Evolutionary conservation across 352 stramenopile genomes (phyloP), one percentile per base, ranked within the genome.

Genomic region (Globisporangium cystogenes): DNA sequence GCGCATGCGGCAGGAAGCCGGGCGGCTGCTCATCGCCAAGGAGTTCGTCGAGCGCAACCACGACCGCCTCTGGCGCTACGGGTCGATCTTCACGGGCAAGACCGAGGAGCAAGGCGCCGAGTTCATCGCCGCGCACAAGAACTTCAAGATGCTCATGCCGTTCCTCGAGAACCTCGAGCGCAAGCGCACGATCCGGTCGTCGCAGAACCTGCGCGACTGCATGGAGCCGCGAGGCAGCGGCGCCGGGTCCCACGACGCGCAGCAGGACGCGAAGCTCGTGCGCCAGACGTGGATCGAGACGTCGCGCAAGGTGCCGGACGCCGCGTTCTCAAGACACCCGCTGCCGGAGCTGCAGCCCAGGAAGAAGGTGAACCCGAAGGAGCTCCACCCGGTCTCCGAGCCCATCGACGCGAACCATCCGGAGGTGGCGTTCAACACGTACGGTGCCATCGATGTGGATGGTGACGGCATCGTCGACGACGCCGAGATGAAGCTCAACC

Each of bases 41-140:
- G 76, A 88, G 64, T 88, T 88, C 44, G 57, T 86, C 21, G 67
- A 88, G 53, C 74, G 74, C 47, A 88, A 88, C 64, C 70, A 82
- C 26, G 74, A 72, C 23, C 72, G 74, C 7, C 51, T 88, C 11
- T 86, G 77, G 74, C 72, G 74, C 7, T 88, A 86, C 51, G 77
- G 74, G 24, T 66, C 70, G 18, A 67, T 82, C n/a, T 88, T 88
- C 65, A 68, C 74, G 3, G 68, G 70, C 33, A 86, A 83, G 60
- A 76, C 67, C 35, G 62, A 84, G 26, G 59, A 76, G 14, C 70
- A 88, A 51, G 68, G 70, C n/a, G 70, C 72, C 33, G 65, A 82
- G 55, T 83, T 79, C 53, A 84, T 88, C 18, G 77, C 74, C 3
- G 57, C 57, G 31, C 77, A 88, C 62, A 75, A 74, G 49, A 86